Evolutionary conservation across 2,329 filamentous ascomycete species (phyloP).

Genomic region (Xylaria sp.): DNA sequence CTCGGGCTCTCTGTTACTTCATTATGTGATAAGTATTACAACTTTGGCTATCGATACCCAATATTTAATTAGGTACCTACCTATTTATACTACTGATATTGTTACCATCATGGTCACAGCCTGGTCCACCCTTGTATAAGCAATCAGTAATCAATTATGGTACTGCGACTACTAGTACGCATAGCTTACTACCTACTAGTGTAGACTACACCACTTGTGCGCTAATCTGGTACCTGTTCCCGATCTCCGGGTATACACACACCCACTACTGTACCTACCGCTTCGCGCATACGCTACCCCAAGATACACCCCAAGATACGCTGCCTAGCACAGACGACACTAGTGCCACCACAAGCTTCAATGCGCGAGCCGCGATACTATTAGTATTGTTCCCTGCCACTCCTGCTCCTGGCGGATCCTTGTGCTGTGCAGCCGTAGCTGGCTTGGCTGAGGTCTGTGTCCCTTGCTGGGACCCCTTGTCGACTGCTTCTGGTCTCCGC

Average conservation of each 20-base stretch:
- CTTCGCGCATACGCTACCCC: not conserved
- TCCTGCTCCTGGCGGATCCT: not conserved
- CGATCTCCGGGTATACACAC: not conserved
- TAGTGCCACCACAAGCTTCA: not conserved
- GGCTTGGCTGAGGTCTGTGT: slow-evolving; percentile 11
- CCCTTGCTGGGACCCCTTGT: slow-evolving; percentile 23
- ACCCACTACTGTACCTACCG: not conserved
- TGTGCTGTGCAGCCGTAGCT: slow-evolving; percentile 15
- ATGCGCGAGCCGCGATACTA: not conserved
- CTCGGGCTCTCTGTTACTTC: not conserved
- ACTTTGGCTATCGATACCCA: too few species aligned
- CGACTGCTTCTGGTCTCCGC: not conserved
- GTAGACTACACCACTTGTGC: not conserved
- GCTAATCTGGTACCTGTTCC: not conserved
- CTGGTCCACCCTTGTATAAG: not conserved
- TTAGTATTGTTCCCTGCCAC: not conserved
- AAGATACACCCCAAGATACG: not conserved
- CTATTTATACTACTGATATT: too few species aligned
- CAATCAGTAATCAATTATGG: not conserved
- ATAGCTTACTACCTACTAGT: too few species aligned
- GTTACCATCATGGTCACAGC: too few species aligned
- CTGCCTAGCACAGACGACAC: not conserved
- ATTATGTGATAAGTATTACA: not conserved
- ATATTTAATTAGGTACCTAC: too few species aligned
- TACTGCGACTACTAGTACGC: too few species aligned